Percentiles rank a stretch among this genome's conserved stretches.
Evolutionary conservation across 371 early-diverging fungal species (phyloP).

Genomic region (Mucor piriformis): DNA sequence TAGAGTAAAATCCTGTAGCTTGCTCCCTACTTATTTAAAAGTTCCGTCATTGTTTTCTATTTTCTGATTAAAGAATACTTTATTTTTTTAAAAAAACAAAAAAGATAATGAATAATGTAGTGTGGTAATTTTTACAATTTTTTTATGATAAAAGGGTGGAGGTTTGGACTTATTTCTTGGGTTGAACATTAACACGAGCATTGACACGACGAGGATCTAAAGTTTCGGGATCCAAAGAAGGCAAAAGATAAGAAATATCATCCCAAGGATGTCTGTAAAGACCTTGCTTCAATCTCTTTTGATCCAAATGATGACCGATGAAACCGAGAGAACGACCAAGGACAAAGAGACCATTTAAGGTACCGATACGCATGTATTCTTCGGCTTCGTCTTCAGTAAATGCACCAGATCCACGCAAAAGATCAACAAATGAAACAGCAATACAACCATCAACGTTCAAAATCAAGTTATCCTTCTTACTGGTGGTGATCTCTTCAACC

Average conservation of each 20-base stretch:
- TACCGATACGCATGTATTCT: conserved; percentile 95
- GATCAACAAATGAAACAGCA: conserved; percentile 94
- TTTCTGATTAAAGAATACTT: not conserved
- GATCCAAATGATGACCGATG: conserved; percentile 96
- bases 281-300: conserved; percentile 97
- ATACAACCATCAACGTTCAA: conserved; percentile 97
- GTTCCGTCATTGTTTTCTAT: not conserved
- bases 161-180: conserved; percentile 12
- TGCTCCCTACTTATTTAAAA: not conserved
- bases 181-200: conserved; percentile 53
- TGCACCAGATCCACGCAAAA: conserved; percentile 90
- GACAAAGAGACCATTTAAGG: conserved; percentile 96
- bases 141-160: not conserved
- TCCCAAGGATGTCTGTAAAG: conserved; percentile 98
- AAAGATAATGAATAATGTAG: not conserved
- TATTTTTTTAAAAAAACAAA: not conserved
- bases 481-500: conserved; percentile 94
- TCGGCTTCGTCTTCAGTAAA: conserved; percentile 95
- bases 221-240: conserved; percentile 52
- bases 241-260: conserved; percentile 92
- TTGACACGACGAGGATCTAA: conserved; percentile 57
- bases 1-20: too few relatives aligned
- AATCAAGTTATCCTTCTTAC: conserved; percentile 98
- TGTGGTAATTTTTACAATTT: not conserved
- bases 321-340: conserved; percentile 95